Evolutionary conservation across 441 rosid genomes (phyloP), one percentile per base, ranked within the genome.

Genomic region (Manihot esculenta): DNA sequence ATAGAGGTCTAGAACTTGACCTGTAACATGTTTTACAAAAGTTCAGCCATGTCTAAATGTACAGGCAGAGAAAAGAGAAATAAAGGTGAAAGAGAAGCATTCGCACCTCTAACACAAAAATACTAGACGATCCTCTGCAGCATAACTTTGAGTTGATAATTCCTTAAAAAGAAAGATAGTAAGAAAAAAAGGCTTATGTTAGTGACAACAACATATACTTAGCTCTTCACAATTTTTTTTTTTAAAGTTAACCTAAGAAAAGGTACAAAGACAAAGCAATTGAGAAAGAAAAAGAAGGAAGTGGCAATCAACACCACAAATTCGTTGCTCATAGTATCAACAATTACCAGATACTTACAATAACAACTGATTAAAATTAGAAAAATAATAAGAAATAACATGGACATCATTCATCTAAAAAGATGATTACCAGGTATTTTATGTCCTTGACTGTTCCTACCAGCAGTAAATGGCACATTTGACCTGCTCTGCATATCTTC

Each of bases 41-140:
- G 23, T 23, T 50, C 47, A 7, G 24, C 7, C 33, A n/a, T 12
- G 53, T 27, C 55, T 41, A 61, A 3, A 41, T 68, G 20, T 10
- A 13, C 21, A 35, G 51, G 20, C 38, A 23, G 1, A 23, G 5
- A 35, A 5, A 63, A 24, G 42, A 51, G 38, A 13, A 26, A 27
- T 8, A 27, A 47, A 13, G 47, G 15, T 30, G 41, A 11, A 61
- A 58, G 20, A 61, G 56, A n/a, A 63, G 27, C 6, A 63, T 68
- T 10, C 26, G 42, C 62, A 90, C 98, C 97, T 89, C 86, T 74
- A 81, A 79, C 33, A 67, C 63, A 69, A 93, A 87, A 78, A 65
- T 78, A 75, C 80, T 58, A 64, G 81, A 80, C 79, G 83, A 70
- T 62, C 72, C 82, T 44, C 70, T 77, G 59, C 78, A 66, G 64